Evolutionary conservation across 1,284 basidiomycete species (phyloP), one percentile per base, ranked within the genome.

Genomic region (Austropuccinia psidii): DNA sequence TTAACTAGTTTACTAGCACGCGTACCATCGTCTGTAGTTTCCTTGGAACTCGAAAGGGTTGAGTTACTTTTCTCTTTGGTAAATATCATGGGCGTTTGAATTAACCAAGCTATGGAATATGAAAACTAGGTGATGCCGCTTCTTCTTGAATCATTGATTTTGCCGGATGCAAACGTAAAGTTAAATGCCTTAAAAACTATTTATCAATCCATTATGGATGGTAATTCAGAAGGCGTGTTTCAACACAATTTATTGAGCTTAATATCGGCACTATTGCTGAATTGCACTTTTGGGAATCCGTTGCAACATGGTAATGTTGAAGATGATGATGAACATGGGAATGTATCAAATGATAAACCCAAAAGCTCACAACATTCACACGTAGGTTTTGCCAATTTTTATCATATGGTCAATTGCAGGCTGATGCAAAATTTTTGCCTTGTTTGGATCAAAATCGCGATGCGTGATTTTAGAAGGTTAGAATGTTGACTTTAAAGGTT

Each of bases 181-280:
- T 84, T 85, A 1, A 88, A 89, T 80, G 89, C 93, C 41, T 90
- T 97, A 61, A 86, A 89, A 67, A 90, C 89, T 0, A 83, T 98
- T 37, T 84, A 87, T 2, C 84, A 87, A 0, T 87, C 92, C 21
- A 86, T 90, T 3, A 85, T 86, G 76, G 85, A 86, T 7, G 85
- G 86, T 50, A 83, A 86, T 4, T 80, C 82, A 11, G 75, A 81
- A 57, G 84, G 77, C 83, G 74, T 84, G 81, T 76, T 93, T 41
- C 85, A 89, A 27, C 86, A 87, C 73, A 87, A 93, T 76, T 88
- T 89, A 0, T 83, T 85, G 19, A 86, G 86, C 5, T 83, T 95
- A 37, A 87, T 90, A 11, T 82, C 84, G n/a, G 83, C 84, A n/a
- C 86, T 92, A 84, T 83, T 91, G 75, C 85, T 84, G 77, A 89